Evolutionary conservation across 2,329 filamentous ascomycete species (phyloP).

Genomic region (Ramichloridium luteum): DNA sequence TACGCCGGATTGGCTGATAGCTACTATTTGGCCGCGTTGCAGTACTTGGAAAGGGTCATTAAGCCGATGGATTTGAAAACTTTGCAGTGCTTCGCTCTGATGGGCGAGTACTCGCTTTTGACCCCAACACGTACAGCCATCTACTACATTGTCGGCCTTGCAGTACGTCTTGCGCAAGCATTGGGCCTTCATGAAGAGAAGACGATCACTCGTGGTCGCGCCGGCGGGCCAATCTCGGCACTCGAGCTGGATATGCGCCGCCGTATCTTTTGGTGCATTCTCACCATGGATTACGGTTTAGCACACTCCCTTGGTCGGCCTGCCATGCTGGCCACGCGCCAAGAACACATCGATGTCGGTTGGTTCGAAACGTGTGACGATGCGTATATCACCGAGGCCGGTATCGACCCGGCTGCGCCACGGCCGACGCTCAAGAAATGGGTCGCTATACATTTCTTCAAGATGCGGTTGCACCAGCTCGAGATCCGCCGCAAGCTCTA

Average conservation of each 20-base stretch:
- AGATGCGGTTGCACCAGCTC: constrained; percentile 75
- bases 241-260: constrained; percentile 81
- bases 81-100: constrained; percentile 74
- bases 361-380: constrained; percentile 80
- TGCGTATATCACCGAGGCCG: constrained; percentile 64
- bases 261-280: constrained; percentile 75
- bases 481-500: constrained; percentile 82
- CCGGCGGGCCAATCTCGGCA: constrained; percentile 50
- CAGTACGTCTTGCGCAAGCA: constrained; percentile 77
- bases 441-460: constrained; percentile 84
- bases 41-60: constrained; percentile 69
- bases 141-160: constrained; percentile 85
- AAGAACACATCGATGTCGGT: constrained; percentile 72
- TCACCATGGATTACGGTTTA: constrained; percentile 78
- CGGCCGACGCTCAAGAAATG: constrained; percentile 65
- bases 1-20: constrained; percentile 92
- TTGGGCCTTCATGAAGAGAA: constrained; percentile 80
- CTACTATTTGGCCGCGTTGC: constrained; percentile 84
- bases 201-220: constrained; percentile 57
- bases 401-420: constrained; percentile 57
- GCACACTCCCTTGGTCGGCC: constrained; percentile 81
- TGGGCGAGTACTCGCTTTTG: constrained; percentile 82
- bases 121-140: constrained; percentile 86
- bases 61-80: constrained; percentile 83
- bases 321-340: constrained; percentile 67